A percentile compares a stretch with the other conserved stretches of the same genome.
These are phyloP conservation scores for Curvularia sp. DNA, from an alignment of 2,329 filamentous ascomycete genomes.

Conservation along the genomic window DNA sequence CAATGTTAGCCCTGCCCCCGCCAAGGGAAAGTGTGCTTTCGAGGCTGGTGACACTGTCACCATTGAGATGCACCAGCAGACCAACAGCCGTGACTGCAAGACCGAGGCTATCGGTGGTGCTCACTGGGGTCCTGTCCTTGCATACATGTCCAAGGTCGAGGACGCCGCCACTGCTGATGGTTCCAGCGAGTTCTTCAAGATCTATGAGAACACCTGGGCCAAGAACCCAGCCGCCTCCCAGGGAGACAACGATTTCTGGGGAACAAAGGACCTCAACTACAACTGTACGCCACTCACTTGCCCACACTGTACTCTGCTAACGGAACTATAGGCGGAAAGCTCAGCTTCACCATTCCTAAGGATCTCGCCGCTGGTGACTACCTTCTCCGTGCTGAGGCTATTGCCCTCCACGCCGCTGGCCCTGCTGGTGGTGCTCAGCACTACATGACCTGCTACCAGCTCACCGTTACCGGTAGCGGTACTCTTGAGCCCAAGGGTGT, in stretches of 20 bases:
- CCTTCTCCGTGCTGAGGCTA: slow-evolving; percentile 55
- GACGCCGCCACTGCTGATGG: slow-evolving; percentile 55
- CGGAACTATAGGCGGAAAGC: slow-evolving; percentile 25
- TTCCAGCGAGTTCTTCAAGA: slow-evolving; percentile 59
- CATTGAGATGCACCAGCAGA: slow-evolving; percentile 44
- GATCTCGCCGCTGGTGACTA: slow-evolving; percentile 53
- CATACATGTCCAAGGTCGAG: slow-evolving; percentile 55
- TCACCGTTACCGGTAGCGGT: slow-evolving; percentile 50
- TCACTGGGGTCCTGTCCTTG: slow-evolving; percentile 62
- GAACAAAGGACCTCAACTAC: slow-evolving; percentile 53
- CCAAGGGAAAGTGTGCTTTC: slow-evolving; percentile 36
- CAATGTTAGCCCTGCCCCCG: slow-evolving; percentile 38
- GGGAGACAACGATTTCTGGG: slow-evolving; percentile 52
- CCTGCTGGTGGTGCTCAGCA: slow-evolving; percentile 53
- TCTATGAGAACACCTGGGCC: slow-evolving; percentile 52
- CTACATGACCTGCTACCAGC: slow-evolving; percentile 56
- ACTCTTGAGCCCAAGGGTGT: slow-evolving; percentile 51
- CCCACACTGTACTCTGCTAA: not conserved
- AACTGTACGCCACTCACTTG: slow-evolving; percentile 33
- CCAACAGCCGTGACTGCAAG: slow-evolving; percentile 32
- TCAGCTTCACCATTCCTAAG: slow-evolving; percentile 48
- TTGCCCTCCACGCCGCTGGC: slow-evolving; percentile 54
- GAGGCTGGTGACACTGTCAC: slow-evolving; percentile 38
- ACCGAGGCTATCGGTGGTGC: slow-evolving; percentile 41
- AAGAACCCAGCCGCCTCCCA: slow-evolving; percentile 44